Percentiles rank a stretch among this genome's conserved stretches.
Evolutionary conservation across 106 monocot genomes (phyloP).

Genomic region (Dioscorea zingiberensis): DNA sequence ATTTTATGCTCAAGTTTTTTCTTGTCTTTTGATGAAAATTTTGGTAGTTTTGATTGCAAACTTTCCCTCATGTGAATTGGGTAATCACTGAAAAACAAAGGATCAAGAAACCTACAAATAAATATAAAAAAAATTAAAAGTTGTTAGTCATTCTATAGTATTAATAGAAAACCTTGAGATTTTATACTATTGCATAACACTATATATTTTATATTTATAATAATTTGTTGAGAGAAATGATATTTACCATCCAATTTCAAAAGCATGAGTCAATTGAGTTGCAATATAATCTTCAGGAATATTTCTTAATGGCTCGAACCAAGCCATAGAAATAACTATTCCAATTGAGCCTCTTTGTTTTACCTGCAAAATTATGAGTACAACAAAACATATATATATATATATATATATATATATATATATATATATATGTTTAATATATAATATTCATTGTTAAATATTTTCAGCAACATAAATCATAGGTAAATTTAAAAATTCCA

Average conservation of each 20-base stretch:
- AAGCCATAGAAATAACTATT: constrained; percentile 17
- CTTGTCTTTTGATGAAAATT: constrained; percentile 24
- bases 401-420: neutral
- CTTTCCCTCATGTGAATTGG: constrained; percentile 32
- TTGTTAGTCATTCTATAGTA: neutral
- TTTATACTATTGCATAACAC: neutral
- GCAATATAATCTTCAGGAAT: constrained; percentile 14
- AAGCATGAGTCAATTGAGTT: too few species aligned
- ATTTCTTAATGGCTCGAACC: constrained; percentile 30
- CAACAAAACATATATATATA: neutral
- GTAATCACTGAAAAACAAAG: constrained; percentile 37
- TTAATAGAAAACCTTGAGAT: neutral
- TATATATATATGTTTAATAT: too few species aligned
- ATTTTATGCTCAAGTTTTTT: constrained; percentile 22
- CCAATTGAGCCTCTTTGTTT: constrained; percentile 39
- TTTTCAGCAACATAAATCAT: too few species aligned
- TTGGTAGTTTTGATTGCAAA: constrained; percentile 27
- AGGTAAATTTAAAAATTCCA: too few species aligned
- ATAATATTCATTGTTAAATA: too few species aligned
- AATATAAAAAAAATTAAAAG: neutral
- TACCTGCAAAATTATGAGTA: too few species aligned
- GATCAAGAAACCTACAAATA: constrained; percentile 35
- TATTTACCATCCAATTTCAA: constrained; percentile 33
- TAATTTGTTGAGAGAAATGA: too few species aligned
- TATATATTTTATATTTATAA: neutral